Base-by-base conservation (phyloP, 495 filamentous ascomycete species). In the Neurospora sp. region DNA sequence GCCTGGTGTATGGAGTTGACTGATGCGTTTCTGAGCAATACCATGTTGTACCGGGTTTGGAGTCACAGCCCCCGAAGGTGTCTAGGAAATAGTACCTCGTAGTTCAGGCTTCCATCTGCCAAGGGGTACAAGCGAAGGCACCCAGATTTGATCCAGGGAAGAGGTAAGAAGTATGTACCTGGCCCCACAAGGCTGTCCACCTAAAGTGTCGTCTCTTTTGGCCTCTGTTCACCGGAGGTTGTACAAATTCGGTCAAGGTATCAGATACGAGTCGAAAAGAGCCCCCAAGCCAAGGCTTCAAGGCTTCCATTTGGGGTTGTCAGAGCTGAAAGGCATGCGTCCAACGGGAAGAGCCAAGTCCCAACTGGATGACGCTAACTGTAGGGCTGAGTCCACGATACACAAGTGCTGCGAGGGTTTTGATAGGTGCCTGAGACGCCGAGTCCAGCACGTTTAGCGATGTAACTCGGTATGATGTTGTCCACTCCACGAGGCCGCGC, bases 281-380 rank as follows among this genome's bases (percentile, higher is more conserved):
- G 14, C 27, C 53, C 53, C 53, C 53, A 35, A 65, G 53, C 53
- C 53, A 65, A 65, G 53, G 12, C 22, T 61, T 16, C 53, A 61
- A 61, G 53, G 53, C 53, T 65, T 65, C 53, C 53, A 65, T 65
- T 65, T 65, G 53, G 53, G 53, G 53, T 65, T 65, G 53, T 65
- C 53, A 65, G 27, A 65, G 53, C 53, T 65, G 27, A 65, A 61
- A 27, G 27, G 5, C 14, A 61, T 35, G 53, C 53, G 53, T 35
- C 53, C 53, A 61, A 61, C 53, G 53, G 53, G 53, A 61, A 61
- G 53, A 31, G 27, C 45, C 45, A 53, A 53, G 45, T 53, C n/a
- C 45, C 9, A 53, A 9, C 22, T 61, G 53, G 4, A 65, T 65
- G 53, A 65, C 53, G 53, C 53, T 65, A 35, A 65, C 53, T 65